Percentiles rank a stretch among this genome's conserved stretches.
These are phyloP conservation scores for Calonectria honghensis DNA, from an alignment of 2,329 filamentous ascomycete species.

Conservation along the genomic window DNA sequence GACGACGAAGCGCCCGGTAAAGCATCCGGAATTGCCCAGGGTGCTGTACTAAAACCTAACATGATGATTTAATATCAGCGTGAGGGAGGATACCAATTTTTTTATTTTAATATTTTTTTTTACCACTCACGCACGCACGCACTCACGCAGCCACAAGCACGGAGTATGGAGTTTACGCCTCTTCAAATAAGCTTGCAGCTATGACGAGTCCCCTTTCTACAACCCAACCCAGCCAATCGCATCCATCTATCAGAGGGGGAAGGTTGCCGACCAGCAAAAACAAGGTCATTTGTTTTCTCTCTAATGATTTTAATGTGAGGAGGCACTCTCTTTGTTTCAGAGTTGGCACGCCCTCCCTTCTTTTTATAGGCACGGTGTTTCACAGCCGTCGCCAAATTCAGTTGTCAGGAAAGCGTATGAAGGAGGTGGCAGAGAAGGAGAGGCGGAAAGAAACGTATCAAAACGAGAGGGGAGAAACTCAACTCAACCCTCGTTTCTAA, in stretches of 20 bases:
- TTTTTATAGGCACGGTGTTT: not conserved
- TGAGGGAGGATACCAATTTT: not conserved
- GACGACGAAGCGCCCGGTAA: slow-evolving; percentile 54
- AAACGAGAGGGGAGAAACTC: slow-evolving; percentile 19
- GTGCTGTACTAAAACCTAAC: not conserved
- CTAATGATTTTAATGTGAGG: slow-evolving; percentile 24
- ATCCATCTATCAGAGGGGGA: not conserved
- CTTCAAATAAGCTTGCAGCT: slow-evolving; percentile 6
- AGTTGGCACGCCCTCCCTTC: not conserved
- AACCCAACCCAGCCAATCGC: not conserved
- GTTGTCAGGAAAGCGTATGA: not conserved
- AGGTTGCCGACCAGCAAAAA: too few relatives aligned
- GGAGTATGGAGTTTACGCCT: slow-evolving; percentile 17
- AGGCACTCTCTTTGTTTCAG: slow-evolving; percentile 6
- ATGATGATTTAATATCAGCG: slow-evolving; percentile 2
- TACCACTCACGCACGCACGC: not conserved
- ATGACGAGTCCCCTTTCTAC: slow-evolving; percentile 1
- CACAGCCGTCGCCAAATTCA: not conserved
- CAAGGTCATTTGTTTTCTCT: not conserved
- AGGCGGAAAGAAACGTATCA: not conserved
- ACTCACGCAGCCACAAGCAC: slow-evolving; percentile 11
- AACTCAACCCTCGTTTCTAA: slow-evolving; percentile 39
- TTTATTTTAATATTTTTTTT: not conserved
- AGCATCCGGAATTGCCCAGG: not conserved
- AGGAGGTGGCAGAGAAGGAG: not conserved